phyloP scores from a whole-genome alignment of 2,329 filamentous ascomycete genomes.

The Ophiosphaerella narmari region DNA sequence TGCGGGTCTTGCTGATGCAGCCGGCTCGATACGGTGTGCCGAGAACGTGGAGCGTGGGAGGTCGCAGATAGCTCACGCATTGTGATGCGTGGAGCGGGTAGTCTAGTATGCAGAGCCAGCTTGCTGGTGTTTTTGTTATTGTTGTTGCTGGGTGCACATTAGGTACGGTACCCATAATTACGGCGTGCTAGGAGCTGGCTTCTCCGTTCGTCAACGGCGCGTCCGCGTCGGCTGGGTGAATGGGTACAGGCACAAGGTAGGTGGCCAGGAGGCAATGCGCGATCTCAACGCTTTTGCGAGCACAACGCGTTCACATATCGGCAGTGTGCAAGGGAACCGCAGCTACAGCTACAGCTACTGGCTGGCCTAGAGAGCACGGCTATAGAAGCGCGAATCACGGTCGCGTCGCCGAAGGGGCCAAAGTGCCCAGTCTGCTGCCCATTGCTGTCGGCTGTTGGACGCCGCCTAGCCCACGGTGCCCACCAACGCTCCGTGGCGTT shows the following conservation, averaged over 20 bases:
- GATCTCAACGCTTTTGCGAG: slow-evolving; percentile 9
- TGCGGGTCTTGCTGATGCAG: slow-evolving; percentile 28
- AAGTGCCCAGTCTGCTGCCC: slow-evolving; percentile 12
- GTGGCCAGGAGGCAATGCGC: background rate
- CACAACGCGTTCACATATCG: background rate
- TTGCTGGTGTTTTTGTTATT: background rate
- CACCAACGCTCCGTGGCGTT: slow-evolving; percentile 9
- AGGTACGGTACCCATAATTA: too few relatives aligned
- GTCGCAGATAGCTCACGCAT: slow-evolving; percentile 6
- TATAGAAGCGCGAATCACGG: slow-evolving; percentile 27
- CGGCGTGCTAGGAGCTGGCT: too few relatives aligned
- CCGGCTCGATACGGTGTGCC: slow-evolving; percentile 18
- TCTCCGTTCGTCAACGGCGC: background rate
- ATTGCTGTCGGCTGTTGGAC: slow-evolving; percentile 2
- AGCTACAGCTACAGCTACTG: slow-evolving; percentile 20
- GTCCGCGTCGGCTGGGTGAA: slow-evolving; percentile 12
- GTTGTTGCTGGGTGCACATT: background rate
- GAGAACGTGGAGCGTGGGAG: slow-evolving; percentile 12
- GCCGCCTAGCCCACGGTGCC: slow-evolving; percentile 15
- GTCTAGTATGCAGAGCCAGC: background rate
- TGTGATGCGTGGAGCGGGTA: background rate
- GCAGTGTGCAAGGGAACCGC: slow-evolving; percentile 10
- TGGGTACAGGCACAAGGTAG: background rate
- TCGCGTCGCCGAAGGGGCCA: slow-evolving; percentile 13
- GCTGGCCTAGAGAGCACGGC: slow-evolving; percentile 22